Conservation (phyloP, 2,329 filamentous ascomycete species). For the Colletotrichum sp. region DNA sequence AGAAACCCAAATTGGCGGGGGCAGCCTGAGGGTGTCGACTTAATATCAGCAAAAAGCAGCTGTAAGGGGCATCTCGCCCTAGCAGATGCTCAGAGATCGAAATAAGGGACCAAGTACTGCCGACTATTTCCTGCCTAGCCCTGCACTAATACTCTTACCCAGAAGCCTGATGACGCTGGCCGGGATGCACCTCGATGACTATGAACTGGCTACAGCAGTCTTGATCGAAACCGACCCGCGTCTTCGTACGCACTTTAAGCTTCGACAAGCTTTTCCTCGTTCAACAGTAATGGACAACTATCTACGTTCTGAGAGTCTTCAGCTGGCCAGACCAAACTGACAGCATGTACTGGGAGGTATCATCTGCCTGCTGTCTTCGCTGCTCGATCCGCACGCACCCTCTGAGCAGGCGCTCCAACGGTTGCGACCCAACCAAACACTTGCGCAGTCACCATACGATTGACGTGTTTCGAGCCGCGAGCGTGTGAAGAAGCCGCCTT, state of each 20-base stretch:
- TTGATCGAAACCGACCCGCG: background rate
- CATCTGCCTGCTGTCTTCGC: background rate
- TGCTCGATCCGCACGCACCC: background rate
- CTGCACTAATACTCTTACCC: background rate
- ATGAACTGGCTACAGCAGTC: background rate
- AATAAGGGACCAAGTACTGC: constrained; percentile 24
- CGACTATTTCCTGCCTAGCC: background rate
- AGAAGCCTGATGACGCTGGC: background rate
- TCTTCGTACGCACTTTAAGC: background rate
- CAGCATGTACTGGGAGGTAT: background rate
- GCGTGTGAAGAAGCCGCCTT: constrained; percentile 4
- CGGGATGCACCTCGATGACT: background rate
- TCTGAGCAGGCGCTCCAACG: background rate
- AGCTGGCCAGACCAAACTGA: background rate
- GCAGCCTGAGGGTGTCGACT: constrained; percentile 13
- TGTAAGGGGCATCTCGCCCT: constrained; percentile 17
- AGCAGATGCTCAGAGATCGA: constrained; percentile 23
- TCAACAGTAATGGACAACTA: background rate
- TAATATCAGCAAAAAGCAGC: constrained; percentile 2
- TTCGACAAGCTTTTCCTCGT: background rate
- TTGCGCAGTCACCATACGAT: background rate
- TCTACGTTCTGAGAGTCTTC: background rate
- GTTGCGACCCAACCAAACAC: background rate
- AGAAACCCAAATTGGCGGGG: background rate
- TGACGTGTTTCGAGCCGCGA: background rate